Evolutionary conservation across 2,329 filamentous ascomycete genomes (phyloP).

Genomic region (Chaetomium globosum): DNA sequence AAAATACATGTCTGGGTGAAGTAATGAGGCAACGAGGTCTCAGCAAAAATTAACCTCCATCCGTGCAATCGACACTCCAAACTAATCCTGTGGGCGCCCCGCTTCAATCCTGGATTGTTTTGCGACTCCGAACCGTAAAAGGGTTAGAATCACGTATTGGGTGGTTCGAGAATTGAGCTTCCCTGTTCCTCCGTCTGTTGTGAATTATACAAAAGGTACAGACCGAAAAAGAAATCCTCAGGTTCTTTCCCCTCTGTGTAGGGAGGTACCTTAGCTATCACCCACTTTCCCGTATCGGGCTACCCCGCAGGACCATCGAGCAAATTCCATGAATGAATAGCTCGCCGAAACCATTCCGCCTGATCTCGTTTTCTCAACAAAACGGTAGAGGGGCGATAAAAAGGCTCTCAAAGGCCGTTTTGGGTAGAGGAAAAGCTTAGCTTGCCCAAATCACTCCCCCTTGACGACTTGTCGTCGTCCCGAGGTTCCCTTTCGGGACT

Average conservation of each 20-base stretch:
- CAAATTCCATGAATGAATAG: slow-evolving; percentile 3
- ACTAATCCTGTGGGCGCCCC: neutral
- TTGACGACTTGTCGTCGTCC: neutral
- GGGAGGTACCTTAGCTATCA: neutral
- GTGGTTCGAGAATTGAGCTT: neutral
- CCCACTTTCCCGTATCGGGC: neutral
- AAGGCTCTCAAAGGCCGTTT: neutral
- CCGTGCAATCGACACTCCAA: neutral
- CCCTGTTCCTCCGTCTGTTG: no score
- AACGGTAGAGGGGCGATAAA: neutral
- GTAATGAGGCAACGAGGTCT: neutral
- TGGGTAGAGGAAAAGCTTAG: neutral
- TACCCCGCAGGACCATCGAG: neutral
- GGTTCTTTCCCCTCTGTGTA: neutral
- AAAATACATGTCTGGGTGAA: neutral
- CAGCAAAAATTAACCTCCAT: neutral
- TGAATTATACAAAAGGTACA: neutral
- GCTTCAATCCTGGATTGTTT: neutral
- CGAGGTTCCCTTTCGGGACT: neutral
- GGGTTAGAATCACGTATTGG: neutral
- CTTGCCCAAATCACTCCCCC: neutral
- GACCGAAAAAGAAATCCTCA: neutral
- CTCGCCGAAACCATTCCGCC: slow-evolving; percentile 5
- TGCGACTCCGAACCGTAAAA: neutral
- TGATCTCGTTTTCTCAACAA: neutral